Evolutionary conservation across 108 stramenopile species (phyloP), one percentile per base, ranked within the genome.

Genomic region (Ochromonas danica): DNA sequence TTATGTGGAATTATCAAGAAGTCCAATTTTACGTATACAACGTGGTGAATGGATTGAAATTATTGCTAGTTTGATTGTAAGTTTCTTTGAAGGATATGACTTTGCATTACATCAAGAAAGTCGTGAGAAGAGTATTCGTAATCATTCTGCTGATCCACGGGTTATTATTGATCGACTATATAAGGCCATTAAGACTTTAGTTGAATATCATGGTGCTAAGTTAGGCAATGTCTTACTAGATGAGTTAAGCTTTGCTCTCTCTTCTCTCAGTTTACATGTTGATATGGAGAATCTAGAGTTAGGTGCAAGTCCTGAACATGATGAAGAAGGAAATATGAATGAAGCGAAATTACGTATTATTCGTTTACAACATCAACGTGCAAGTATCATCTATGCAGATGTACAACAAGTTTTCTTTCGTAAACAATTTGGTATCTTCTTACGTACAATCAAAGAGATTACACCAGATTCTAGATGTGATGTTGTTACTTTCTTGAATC

Each of bases 1-100:
- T 35, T 27, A 35, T 42, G 17, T 60, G 3, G 40, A 30, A 30
- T 75, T 45, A 33, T 60, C 51, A 42, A 27, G 40, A 14, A 39
- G 40, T 42, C 40, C 72, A 28, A 33, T 75, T 10, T 39, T 33
- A 36, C 14, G 51, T 27, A 57, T 75, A 6, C 36, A 42, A 39
- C 14, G 31, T 3, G 51, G 45, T 14, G 72, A 75, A 57, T 75
- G 72, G 72, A 3, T 75, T 38, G 45, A 75, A n/a, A 75, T 75
- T 31, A 27, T 22, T 6, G 31, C 40, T 41, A 36, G 38, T 28
- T 6, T 75, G 14, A 41, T 60, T 33, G 31, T 75, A 6, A 75
- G 3, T 45, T 75, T 75, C 31, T 75, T 75, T 33, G 51, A 75
- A 17, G 36, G 3, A 6, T 75, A 35, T 60, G 72, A 75, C 10